Percentiles rank a stretch among this genome's conserved stretches.
Conservation (phyloP, 2,329 filamentous ascomycete species). For the Coniochaeta prunicola region DNA sequence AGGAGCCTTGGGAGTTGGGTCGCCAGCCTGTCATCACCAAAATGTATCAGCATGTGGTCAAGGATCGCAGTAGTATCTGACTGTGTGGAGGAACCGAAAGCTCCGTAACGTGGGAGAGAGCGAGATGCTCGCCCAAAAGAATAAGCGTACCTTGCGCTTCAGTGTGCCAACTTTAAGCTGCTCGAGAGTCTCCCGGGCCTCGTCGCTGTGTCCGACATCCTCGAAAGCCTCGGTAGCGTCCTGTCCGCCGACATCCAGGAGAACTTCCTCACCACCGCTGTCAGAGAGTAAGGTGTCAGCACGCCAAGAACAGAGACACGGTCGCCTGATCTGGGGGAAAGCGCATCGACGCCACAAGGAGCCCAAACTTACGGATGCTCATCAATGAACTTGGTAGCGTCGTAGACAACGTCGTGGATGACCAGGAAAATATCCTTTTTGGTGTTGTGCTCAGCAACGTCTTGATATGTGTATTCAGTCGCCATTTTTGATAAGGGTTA, state of each 20-base stretch:
- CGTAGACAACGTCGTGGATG: slow-evolving; percentile 96
- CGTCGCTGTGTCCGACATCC: slow-evolving; percentile 98
- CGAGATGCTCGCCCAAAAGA: not conserved
- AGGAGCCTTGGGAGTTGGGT: slow-evolving; percentile 64
- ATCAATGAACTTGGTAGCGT: slow-evolving; percentile 81
- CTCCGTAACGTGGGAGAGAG: not conserved
- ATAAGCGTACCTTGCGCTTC: slow-evolving; percentile 66
- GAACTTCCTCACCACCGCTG: slow-evolving; percentile 96
- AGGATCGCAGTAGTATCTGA: not conserved
- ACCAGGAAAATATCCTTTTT: slow-evolving; percentile 94
- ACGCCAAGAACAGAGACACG: not conserved
- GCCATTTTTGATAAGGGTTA: slow-evolving; percentile 27
- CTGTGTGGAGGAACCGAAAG: not conserved
- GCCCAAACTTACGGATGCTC: slow-evolving; percentile 73
- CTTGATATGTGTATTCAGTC: slow-evolving; percentile 63
- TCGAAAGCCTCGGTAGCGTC: slow-evolving; percentile 98
- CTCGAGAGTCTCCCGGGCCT: slow-evolving; percentile 89
- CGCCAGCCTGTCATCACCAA: slow-evolving; percentile 52
- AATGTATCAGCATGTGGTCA: not conserved
- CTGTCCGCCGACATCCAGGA: slow-evolving; percentile 92
- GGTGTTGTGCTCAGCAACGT: slow-evolving; percentile 77
- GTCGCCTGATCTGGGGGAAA: not conserved
- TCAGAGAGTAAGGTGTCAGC: slow-evolving; percentile 17
- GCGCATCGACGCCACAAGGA: not conserved
- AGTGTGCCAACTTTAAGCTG: slow-evolving; percentile 66